Percentiles rank a stretch among this genome's conserved stretches.
These are phyloP conservation scores for Saccharomyces pastorianus DNA, from an alignment of 1,139 yeast species.

Conservation along the genomic window DNA sequence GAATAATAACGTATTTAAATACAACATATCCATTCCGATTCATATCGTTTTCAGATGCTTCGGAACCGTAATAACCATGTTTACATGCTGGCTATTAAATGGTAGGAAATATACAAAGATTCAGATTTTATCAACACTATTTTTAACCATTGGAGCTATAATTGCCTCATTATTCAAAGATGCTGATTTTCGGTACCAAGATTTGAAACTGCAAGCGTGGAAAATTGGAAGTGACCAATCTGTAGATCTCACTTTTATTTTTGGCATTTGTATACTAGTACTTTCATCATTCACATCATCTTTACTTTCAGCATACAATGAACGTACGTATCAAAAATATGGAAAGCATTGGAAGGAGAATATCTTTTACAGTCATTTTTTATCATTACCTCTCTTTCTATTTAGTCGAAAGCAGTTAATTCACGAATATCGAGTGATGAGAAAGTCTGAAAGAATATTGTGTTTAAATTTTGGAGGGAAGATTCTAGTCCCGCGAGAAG, in stretches of 20 bases:
- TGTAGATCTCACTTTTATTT: constrained; percentile 21
- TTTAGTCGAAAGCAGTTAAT: constrained; percentile 29
- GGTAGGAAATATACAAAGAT: constrained; percentile 39
- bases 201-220: neutral
- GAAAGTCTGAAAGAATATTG: constrained; percentile 1
- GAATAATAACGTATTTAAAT: constrained; percentile 53
- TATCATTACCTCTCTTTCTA: constrained; percentile 50
- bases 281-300: constrained; percentile 46
- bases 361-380: constrained; percentile 52
- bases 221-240: neutral
- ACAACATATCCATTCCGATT: constrained; percentile 54
- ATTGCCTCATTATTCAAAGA: constrained; percentile 36
- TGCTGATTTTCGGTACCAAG: constrained; percentile 13
- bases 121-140: constrained; percentile 44
- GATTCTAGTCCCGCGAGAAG: constrained; percentile 6
- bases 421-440: constrained; percentile 15
- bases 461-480: constrained; percentile 6
- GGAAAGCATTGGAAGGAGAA: constrained; percentile 61
- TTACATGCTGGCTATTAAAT: constrained; percentile 43
- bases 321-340: constrained; percentile 40
- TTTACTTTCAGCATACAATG: constrained; percentile 49
- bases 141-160: constrained; percentile 52
- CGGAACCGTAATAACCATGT: constrained; percentile 55
- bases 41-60: constrained; percentile 63
- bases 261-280: constrained; percentile 41